Percentiles rank a stretch among this genome's conserved stretches.
These are phyloP conservation scores for Salix purpurea DNA, from an alignment of 345 rosid genomes.

Conservation along the genomic window DNA sequence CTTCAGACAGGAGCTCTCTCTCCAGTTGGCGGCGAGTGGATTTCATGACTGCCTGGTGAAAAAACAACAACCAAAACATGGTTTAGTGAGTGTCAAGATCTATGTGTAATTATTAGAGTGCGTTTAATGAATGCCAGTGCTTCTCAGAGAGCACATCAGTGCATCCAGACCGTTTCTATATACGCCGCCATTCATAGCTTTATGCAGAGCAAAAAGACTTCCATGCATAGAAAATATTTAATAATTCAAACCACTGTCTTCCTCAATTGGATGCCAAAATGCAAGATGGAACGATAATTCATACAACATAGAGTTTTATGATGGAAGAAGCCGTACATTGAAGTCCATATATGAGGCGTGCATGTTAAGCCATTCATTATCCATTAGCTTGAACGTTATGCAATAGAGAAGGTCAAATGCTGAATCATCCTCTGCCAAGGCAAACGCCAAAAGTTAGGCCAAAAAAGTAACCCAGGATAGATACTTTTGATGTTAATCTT, in stretches of 20 bases:
- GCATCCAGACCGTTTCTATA: not conserved
- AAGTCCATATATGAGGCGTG: slow-evolving; percentile 99
- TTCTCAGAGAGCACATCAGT: not conserved
- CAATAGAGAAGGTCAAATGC: slow-evolving; percentile 96
- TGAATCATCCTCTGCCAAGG: slow-evolving; percentile 64
- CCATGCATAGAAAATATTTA: too few species aligned
- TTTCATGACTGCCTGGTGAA: slow-evolving; percentile 36
- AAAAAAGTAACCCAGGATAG: not conserved
- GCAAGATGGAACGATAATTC: not conserved
- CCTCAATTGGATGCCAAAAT: not conserved
- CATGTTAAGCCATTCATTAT: slow-evolving; percentile 90
- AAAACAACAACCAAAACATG: not conserved
- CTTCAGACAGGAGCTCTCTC: slow-evolving; percentile 72
- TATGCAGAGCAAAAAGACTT: not conserved
- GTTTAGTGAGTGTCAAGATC: not conserved
- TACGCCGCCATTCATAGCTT: not conserved
- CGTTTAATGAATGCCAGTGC: not conserved
- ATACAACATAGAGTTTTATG: not conserved
- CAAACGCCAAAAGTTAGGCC: slow-evolving; percentile 1
- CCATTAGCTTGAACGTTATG: slow-evolving; percentile 96
- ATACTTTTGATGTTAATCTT: not conserved
- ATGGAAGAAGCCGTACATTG: slow-evolving; percentile 49
- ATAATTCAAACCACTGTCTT: not conserved
- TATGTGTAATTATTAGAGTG: not conserved
- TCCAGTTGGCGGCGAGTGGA: slow-evolving; percentile 74